A percentile compares a stretch with the other conserved stretches of the same genome.
Evolutionary conservation across 176 grass and related monocot genomes (phyloP).

Genomic region (Elymus sibiricus): DNA sequence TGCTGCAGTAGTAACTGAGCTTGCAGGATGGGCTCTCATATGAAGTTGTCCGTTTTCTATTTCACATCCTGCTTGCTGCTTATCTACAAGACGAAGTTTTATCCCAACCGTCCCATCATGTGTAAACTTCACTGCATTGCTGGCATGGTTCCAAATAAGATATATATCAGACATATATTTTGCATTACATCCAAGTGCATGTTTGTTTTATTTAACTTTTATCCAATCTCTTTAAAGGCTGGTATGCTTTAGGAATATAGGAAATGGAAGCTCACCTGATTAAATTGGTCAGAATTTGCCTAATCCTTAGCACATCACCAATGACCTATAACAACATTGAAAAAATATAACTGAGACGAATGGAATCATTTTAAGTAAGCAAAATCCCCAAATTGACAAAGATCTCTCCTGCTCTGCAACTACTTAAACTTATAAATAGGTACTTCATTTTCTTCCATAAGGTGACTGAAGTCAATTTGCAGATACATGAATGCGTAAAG

Average conservation of each 20-base stretch:
- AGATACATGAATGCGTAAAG: constrained; percentile 10
- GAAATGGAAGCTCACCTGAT: constrained; percentile 55
- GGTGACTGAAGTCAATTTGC: not conserved
- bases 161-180: constrained; percentile 26
- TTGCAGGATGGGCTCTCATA: constrained; percentile 24
- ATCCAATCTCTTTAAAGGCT: constrained; percentile 11
- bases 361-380: not conserved
- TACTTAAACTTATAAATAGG: not conserved
- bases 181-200: constrained; percentile 9
- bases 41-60: constrained; percentile 13
- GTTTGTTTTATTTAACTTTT: not conserved
- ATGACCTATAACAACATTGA: constrained; percentile 62
- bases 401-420: not conserved
- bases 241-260: constrained; percentile 19
- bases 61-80: constrained; percentile 30
- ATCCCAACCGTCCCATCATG: constrained; percentile 90
- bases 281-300: constrained; percentile 93
- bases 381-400: not conserved
- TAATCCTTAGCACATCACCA: constrained; percentile 92
- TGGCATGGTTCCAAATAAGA: constrained; percentile 42
- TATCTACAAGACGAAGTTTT: constrained; percentile 58
- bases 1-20: not conserved
- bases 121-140: constrained; percentile 97
- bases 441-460: not conserved
- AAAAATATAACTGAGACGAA: constrained; percentile 8